Percentiles rank a stretch among this genome's conserved stretches.
These are phyloP conservation scores for Alternaria panax DNA, from an alignment of 2,329 filamentous ascomycete genomes.

Conservation along the genomic window DNA sequence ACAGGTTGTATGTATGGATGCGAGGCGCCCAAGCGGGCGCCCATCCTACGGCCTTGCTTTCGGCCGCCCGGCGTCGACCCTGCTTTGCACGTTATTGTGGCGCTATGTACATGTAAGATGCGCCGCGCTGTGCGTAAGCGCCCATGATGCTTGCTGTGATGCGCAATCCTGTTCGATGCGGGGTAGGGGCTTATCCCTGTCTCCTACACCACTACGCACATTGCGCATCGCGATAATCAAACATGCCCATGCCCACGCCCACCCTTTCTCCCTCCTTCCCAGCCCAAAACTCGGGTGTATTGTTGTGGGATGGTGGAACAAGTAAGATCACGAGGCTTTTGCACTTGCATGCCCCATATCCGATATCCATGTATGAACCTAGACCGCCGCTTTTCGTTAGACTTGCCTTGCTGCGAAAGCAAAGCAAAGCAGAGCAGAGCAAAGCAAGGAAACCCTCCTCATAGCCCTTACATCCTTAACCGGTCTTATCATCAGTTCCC, in stretches of 20 bases:
- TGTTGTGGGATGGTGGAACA: neutral
- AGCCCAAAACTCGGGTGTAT: neutral
- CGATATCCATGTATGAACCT: neutral
- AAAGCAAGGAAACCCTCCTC: too few relatives aligned
- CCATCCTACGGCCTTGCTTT: neutral
- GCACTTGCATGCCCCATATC: too few relatives aligned
- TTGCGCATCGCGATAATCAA: neutral
- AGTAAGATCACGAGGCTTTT: neutral
- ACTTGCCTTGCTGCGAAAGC: neutral
- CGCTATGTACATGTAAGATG: neutral
- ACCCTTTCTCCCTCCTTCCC: too few relatives aligned
- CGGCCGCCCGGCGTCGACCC: neutral
- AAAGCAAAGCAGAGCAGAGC: too few relatives aligned
- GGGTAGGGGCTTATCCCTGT: neutral
- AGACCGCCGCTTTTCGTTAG: neutral
- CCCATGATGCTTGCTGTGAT: neutral
- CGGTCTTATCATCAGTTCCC: neutral
- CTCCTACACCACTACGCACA: neutral
- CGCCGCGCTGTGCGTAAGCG: constrained; percentile 11
- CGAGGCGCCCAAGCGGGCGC: neutral
- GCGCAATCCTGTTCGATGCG: neutral
- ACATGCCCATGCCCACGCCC: neutral
- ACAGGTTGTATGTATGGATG: too few relatives aligned
- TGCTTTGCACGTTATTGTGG: constrained; percentile 15
- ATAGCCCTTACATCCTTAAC: neutral